These are phyloP conservation scores for Sugiyamaella chiloensis DNA, from an alignment of 805 yeast genomes.

Conservation along the genomic window DNA sequence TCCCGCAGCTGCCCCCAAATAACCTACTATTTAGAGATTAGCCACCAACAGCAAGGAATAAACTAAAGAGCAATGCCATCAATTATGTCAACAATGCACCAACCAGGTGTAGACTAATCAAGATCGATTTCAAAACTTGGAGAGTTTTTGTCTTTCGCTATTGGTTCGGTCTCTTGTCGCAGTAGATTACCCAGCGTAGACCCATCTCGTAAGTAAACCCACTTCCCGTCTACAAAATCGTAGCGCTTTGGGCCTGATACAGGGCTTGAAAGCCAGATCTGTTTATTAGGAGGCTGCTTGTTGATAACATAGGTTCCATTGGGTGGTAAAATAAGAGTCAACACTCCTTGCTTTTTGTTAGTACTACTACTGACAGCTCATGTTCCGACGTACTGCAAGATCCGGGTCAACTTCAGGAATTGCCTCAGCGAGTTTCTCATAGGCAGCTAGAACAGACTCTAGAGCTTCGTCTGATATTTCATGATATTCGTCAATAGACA, in stretches of 20 bases:
- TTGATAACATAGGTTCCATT: conserved; percentile 87
- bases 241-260: conserved; percentile 85
- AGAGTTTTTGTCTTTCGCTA: background rate
- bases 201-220: conserved; percentile 78
- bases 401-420: conserved; percentile 70
- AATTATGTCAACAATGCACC: too few relatives aligned
- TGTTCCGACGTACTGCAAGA: conserved; percentile 46
- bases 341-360: conserved; percentile 63
- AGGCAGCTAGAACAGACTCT: conserved; percentile 61
- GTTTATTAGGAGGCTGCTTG: conserved; percentile 96
- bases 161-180: conserved; percentile 45
- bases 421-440: conserved; percentile 65
- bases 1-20: too few relatives aligned
- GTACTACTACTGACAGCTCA: too few relatives aligned
- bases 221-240: conserved; percentile 68
- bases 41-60: too few relatives aligned
- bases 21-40: too few relatives aligned
- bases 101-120: too few relatives aligned
- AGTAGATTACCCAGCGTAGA: conserved; percentile 48
- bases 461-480: conserved; percentile 60
- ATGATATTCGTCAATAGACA: conserved; percentile 51
- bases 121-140: background rate
- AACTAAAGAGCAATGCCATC: too few relatives aligned
- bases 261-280: conserved; percentile 94
- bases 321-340: conserved; percentile 67